Evolutionary conservation across 345 rosid genomes (phyloP).

Genomic region (Salix brachista): DNA sequence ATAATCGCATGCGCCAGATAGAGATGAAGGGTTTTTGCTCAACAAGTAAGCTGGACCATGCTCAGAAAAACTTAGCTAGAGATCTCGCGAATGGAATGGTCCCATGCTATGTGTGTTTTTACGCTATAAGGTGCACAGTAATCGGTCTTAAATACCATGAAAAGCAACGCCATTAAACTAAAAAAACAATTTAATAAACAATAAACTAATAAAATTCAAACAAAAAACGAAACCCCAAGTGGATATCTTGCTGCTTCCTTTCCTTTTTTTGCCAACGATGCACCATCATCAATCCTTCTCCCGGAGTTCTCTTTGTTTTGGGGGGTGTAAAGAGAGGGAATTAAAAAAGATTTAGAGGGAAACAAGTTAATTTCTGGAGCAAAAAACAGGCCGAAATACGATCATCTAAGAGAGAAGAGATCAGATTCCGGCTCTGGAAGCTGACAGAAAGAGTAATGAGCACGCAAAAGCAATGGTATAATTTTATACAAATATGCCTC

Average conservation of each 20-base stretch:
- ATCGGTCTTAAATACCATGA: slow-evolving; percentile 30
- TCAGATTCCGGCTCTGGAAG: slow-evolving; percentile 47
- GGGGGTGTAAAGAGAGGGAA: neutral
- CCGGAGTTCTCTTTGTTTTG: neutral
- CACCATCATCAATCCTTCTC: neutral
- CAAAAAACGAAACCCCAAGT: neutral
- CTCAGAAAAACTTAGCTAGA: slow-evolving; percentile 5
- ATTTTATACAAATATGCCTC: slow-evolving; percentile 53
- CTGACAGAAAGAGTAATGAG: slow-evolving; percentile 96
- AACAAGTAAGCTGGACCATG: neutral
- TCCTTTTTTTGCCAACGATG: neutral
- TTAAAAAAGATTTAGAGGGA: neutral
- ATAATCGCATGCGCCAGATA: slow-evolving; percentile 31
- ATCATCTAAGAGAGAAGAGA: slow-evolving; percentile 13
- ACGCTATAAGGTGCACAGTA: slow-evolving; percentile 31
- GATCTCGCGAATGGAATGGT: slow-evolving; percentile 43
- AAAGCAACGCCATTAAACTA: slow-evolving; percentile 43
- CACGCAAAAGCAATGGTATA: slow-evolving; percentile 83
- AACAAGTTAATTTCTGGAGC: slow-evolving; percentile 19
- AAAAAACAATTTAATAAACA: slow-evolving; percentile 24
- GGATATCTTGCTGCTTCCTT: neutral
- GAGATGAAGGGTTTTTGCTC: neutral
- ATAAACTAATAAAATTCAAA: slow-evolving; percentile 14
- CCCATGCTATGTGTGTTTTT: slow-evolving; percentile 30
- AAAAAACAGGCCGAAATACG: slow-evolving; percentile 18